Evolutionary conservation across 2,329 filamentous ascomycete species (phyloP), one percentile per base, ranked within the genome.

Genomic region (Raffaelea deltoideospora): DNA sequence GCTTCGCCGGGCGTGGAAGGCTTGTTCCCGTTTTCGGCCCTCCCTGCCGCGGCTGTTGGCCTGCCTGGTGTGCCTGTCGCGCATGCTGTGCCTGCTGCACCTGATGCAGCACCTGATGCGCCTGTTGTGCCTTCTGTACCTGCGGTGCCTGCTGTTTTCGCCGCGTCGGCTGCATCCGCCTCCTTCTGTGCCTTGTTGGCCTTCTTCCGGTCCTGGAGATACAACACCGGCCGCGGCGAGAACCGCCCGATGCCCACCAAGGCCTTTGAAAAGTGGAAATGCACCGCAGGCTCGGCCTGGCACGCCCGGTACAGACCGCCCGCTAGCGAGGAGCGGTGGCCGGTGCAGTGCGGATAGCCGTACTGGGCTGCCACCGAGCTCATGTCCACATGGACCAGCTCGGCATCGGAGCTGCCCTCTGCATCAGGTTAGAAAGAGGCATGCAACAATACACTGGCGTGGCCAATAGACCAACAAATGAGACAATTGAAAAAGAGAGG

Each of bases 281-380:
- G 73, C 51, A 88, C 76, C 26, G 61, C 61, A 15, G 66, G 53
- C 48, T 81, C 51, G 33, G 62, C 60, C 48, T 72, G 61, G 56
- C 81, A 87, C n/a, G 70, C 80, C 33, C 79, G 64, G 54, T 76
- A 86, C 23, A 88, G 58, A 6, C 70, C 69, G 26, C 69, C 69
- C 6, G 82, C 79, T 4, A 88, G 66, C 9, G 76, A 80, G 0
- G 77, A 67, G 17, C 83, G 73, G 52, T 90, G 83, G 8, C 80
- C 82, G 5, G 83, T 79, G 69, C 82, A 85, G 57, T 88, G 82
- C 0, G 79, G 75, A 51, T 79, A 85, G 26, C 71, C 71, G 50
- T 86, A 88, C 23, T 69, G 75, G 9, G 69, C 57, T 34, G 68
- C 60, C 43, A 88, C 74, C 46, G 84, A 75, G 23, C 63, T 61